These are phyloP conservation scores for Bremia lactucae DNA, from an alignment of 352 stramenopile species.

Conservation along the genomic window DNA sequence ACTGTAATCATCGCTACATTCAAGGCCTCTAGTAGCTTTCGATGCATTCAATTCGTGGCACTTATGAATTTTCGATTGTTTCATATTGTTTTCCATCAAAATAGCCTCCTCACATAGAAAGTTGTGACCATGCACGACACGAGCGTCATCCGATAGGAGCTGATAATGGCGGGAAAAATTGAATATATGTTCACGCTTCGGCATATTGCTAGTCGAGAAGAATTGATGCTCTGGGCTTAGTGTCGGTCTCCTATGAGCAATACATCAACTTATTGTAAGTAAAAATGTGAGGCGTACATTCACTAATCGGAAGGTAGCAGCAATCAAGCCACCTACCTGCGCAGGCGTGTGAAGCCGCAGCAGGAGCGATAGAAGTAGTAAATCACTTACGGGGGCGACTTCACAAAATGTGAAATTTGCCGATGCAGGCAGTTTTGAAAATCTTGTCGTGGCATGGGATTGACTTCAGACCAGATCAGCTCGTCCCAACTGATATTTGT, in stretches of 20 bases:
- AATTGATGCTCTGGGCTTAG: constrained; percentile 5
- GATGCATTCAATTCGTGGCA: background rate
- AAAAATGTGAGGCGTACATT: background rate
- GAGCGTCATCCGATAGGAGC: constrained; percentile 1
- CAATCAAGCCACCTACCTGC: constrained; percentile 13
- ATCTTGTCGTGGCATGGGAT: constrained; percentile 5
- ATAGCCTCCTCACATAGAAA: constrained; percentile 47
- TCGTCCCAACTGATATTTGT: constrained; percentile 9
- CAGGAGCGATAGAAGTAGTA: constrained; percentile 2
- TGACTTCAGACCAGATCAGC: constrained; percentile 6
- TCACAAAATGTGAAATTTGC: constrained; percentile 6
- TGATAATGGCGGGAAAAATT: constrained; percentile 18
- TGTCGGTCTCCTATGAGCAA: constrained; percentile 8
- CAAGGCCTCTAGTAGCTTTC: background rate
- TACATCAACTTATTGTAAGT: background rate
- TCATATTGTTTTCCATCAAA: constrained; percentile 27
- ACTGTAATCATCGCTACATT: constrained; percentile 10
- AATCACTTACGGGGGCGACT: constrained; percentile 21
- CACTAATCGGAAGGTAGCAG: constrained; percentile 9
- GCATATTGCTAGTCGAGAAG: background rate
- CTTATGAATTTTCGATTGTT: constrained; percentile 6
- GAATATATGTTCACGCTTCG: constrained; percentile 13
- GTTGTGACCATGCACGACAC: constrained; percentile 14
- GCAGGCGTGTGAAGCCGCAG: constrained; percentile 4
- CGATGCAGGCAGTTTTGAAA: constrained; percentile 13